Evolutionary conservation across 768 basidiomycete species (phyloP), one percentile per base, ranked within the genome.

Genomic region (Russula virescens): DNA sequence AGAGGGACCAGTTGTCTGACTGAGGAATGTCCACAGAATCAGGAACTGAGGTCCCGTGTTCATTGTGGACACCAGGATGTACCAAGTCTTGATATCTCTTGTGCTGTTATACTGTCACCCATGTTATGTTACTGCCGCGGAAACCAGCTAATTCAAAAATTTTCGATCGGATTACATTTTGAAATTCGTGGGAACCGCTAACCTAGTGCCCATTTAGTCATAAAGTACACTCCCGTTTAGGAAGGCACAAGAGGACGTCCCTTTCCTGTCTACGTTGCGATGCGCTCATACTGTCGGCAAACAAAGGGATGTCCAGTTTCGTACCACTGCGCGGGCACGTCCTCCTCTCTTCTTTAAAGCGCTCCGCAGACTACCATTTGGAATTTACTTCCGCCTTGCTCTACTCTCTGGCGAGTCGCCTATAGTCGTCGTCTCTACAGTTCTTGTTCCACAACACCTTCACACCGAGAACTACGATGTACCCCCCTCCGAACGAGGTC

Each of bases 301-400:
- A 43, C 60, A 67, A 65, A 60, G 66, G 66, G 60, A 67, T 28
- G 25, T 21, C 66, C 64, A 48, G 21, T 61, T 65, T 58, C 31
- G 64, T 67, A 51, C 35, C 51, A 49, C 3, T 19, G 35, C 21
- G 2, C 34, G 19, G 28, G 25, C 0, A 28, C 25, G 34, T 46
- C 31, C 10, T 8, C 8, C 23, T 49, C 46, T 23, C 55, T 5
- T 58, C 48, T 65, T 61, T 58, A 67, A 59, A 38, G 38, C 38
- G 18, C 56, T 18, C 31, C 23, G 47, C 1, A 19, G 6, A 14
- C 43, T 23, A 19, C 19, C 5, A 9, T 49, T 2, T 3, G 9
- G 16, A 34, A 19, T 26, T 18, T 54, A 46, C 45, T 31, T n/a
- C 35, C 45, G 43, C 58, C 45, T 45, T 34, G 52, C 25, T 40